Conservation (phyloP, 306 rosid species). For the Astragalus membranaceus region DNA sequence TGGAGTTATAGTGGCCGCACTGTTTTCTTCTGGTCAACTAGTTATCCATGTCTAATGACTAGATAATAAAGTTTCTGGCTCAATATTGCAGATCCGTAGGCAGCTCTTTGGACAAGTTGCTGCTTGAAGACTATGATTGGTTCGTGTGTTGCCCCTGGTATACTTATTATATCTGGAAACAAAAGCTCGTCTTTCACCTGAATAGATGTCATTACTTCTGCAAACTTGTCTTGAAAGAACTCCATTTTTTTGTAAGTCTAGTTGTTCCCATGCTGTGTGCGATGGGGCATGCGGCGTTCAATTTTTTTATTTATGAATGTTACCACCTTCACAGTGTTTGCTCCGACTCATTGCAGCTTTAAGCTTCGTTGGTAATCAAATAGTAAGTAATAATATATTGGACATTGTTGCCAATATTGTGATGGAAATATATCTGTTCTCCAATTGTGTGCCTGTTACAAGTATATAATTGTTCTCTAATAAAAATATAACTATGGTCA, state of each 20-base stretch:
- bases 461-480: background rate
- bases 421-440: background rate
- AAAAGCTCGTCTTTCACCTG: constrained; percentile 17
- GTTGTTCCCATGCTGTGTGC: constrained; percentile 24
- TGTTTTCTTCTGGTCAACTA: background rate
- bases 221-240: constrained; percentile 16
- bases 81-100: constrained; percentile 71
- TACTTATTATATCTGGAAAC: constrained; percentile 25
- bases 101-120: constrained; percentile 58
- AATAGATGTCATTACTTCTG: constrained; percentile 27
- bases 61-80: background rate
- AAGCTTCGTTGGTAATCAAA: background rate
- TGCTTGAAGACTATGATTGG: constrained; percentile 42
- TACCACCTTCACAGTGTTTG: background rate
- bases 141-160: constrained; percentile 17
- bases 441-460: background rate
- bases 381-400: constrained; percentile 1
- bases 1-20: background rate
- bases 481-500: background rate
- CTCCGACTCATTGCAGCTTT: background rate
- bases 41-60: background rate
- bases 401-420: background rate
- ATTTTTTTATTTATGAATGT: constrained; percentile 19
- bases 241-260: constrained; percentile 14
- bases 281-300: constrained; percentile 14